Evolutionary conservation across 495 filamentous ascomycete species (phyloP).

Genomic region (Bathelium albidoporum): DNA sequence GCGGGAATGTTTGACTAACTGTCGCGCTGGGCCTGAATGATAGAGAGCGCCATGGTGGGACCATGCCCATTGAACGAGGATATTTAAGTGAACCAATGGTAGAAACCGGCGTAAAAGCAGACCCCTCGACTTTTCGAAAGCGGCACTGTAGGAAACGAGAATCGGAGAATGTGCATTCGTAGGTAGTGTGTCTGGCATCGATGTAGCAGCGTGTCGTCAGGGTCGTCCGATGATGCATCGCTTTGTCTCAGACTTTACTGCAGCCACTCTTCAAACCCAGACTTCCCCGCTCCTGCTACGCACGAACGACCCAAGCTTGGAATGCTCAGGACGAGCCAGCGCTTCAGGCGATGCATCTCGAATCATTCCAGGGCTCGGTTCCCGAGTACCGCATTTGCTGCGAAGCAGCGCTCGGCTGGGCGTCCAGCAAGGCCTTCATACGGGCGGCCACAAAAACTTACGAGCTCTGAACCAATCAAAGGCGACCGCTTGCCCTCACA

Average conservation of each 20-base stretch:
- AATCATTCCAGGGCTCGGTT: neutral
- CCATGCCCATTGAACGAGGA: slow-evolving; percentile 1
- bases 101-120: too few relatives aligned
- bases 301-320: neutral
- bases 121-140: too few relatives aligned
- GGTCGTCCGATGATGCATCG: neutral
- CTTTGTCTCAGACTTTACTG: neutral
- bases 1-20: slow-evolving; percentile 13
- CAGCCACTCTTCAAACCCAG: neutral
- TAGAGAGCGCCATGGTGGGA: slow-evolving; percentile 29
- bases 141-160: neutral
- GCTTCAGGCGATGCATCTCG: neutral
- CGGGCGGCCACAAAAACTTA: neutral
- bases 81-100: neutral
- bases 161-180: too few relatives aligned
- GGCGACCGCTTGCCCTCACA: neutral
- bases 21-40: slow-evolving; percentile 33
- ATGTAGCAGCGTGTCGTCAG: neutral
- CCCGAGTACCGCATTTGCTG: neutral
- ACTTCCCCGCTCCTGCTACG: neutral
- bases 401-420: neutral
- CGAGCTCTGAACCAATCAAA: neutral
- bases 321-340: slow-evolving; percentile 1
- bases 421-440: too few relatives aligned
- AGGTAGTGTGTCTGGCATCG: slow-evolving; percentile 4